Evolutionary conservation across 441 rosid species (phyloP).

Genomic region (Biscutella laevigata): DNA sequence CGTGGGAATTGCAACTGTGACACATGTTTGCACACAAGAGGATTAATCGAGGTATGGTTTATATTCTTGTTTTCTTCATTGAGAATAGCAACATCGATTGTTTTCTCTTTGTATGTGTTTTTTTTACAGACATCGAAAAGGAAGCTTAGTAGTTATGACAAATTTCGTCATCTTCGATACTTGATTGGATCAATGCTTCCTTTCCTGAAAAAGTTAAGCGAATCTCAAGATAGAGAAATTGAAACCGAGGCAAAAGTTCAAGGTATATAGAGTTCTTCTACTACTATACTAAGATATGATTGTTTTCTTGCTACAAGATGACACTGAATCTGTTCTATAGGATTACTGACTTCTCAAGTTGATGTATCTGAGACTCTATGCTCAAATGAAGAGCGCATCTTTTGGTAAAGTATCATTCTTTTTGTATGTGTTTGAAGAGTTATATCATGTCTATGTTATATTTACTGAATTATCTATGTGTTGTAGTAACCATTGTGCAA

Average conservation of each 20-base stretch:
- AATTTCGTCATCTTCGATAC: constrained; percentile 41
- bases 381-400: constrained; percentile 64
- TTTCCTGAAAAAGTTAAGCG: constrained; percentile 40
- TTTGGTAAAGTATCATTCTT: constrained; percentile 42
- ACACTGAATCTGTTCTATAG: constrained; percentile 21
- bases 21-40: constrained; percentile 55
- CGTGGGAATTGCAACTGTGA: constrained; percentile 70
- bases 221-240: constrained; percentile 47
- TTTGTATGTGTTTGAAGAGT: background rate
- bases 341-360: constrained; percentile 26
- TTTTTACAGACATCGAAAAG: constrained; percentile 47
- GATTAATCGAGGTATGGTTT: constrained; percentile 52
- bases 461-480: background rate
- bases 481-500: constrained; percentile 78
- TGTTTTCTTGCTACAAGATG: background rate
- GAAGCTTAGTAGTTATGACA: constrained; percentile 34
- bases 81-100: background rate
- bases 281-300: background rate
- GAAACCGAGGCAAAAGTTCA: constrained; percentile 48
- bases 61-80: background rate
- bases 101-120: background rate
- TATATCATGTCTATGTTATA: background rate
- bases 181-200: constrained; percentile 55
- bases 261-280: constrained; percentile 32
- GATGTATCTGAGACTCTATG: constrained; percentile 41